These are phyloP conservation scores for Claviceps digitariae DNA, from an alignment of 2,329 filamentous ascomycete genomes.

Conservation along the genomic window DNA sequence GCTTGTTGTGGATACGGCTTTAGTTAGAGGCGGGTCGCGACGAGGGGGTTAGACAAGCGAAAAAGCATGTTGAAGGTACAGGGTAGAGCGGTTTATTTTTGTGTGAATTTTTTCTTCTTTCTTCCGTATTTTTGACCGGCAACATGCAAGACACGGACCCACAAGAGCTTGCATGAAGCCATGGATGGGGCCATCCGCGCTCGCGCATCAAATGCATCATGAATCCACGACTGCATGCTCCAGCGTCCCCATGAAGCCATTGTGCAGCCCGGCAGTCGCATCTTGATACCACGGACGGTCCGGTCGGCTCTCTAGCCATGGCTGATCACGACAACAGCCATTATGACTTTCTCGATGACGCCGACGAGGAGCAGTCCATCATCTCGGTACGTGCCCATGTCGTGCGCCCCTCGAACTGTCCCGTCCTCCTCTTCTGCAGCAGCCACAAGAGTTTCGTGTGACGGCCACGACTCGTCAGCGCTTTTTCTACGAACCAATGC, in stretches of 20 bases:
- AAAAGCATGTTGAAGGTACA: too few relatives aligned
- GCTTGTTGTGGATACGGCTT: too few relatives aligned
- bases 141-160: too few relatives aligned
- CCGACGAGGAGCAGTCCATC: slow-evolving; percentile 35
- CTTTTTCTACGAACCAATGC: neutral
- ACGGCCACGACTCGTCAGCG: neutral
- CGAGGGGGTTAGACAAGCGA: too few relatives aligned
- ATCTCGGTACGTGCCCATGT: slow-evolving; percentile 20
- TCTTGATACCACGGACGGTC: neutral
- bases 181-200: too few relatives aligned
- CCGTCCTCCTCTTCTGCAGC: neutral
- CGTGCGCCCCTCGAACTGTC: neutral
- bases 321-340: slow-evolving; percentile 27
- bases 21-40: too few relatives aligned
- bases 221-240: neutral
- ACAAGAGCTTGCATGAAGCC: too few relatives aligned
- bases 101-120: too few relatives aligned
- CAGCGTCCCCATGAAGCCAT: slow-evolving; percentile 2
- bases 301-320: slow-evolving; percentile 19
- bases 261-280: neutral
- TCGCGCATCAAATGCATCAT: neutral
- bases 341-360: slow-evolving; percentile 33
- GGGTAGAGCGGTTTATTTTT: too few relatives aligned
- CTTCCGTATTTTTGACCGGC: too few relatives aligned
- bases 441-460: neutral